Base-by-base conservation (phyloP, 257 asterid genomes). In the Handroanthus guayacan region DNA sequence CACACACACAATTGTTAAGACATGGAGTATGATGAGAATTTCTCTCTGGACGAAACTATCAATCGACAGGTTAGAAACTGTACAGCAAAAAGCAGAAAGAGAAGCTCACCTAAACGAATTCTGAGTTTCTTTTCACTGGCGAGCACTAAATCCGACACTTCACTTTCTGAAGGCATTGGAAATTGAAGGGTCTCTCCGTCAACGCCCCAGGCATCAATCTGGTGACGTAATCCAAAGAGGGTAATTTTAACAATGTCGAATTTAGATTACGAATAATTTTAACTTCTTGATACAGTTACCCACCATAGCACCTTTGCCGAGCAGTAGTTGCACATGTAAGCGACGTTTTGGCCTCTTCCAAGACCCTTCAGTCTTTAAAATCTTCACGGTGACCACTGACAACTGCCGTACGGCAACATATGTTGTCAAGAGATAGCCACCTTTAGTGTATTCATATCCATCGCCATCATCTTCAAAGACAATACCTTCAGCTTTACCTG, bases 401-500 rank as follows among this genome's bases (percentile, higher is more conserved):
- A 90, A 84, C 66, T 82, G 88, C 54, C 72, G 83, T 79, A 89
- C 96, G 64, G 98, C 99, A 56, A 78, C 82, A 83, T 92, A 95
- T 62, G 98, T 93, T 13, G 99, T 93, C 87, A 91, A 81, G 50
- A 89, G 90, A 83, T 87, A 95, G 16, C 78, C 86, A 37, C 94
- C 98, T 72, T 65, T 81, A 17, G 82, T 82, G 82, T 88, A 95
- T 69, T 79, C 97, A 82, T 93, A 90, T 68, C 98, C 99, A 86
- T 95, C 99, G 13, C 97, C 98, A 68, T 86, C 92, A 71, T 95
- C 99, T 83, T 95, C 99, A 67, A 79, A 95, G 68, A 89, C 89
- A 80, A 76, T 12, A 56, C 99, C 99, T 87, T 91, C 93, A 52
- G 99, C 97, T 80, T 89, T 93, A 67, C 98, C 99, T 95, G 88